phyloP scores from a whole-genome alignment of 2,329 filamentous ascomycete genomes.

The Bimuria novae-zelandiae region DNA sequence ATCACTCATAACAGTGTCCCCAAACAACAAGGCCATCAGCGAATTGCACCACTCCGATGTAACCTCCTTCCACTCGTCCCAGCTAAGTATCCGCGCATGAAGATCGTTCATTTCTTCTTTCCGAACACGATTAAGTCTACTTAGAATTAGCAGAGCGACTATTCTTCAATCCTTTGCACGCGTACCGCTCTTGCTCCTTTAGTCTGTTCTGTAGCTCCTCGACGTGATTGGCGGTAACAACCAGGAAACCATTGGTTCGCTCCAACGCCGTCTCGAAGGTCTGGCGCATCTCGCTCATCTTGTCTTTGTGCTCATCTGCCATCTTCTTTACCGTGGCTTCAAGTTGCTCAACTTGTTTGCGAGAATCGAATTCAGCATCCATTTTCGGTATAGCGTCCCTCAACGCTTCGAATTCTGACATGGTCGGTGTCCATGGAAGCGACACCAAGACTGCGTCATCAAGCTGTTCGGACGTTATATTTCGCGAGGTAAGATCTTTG shows the following conservation, averaged over 20 bases:
- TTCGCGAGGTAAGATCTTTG: background rate
- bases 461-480: background rate
- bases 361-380: background rate
- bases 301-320: background rate
- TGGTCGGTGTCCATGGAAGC: conserved; percentile 1
- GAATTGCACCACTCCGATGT: background rate
- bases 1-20: background rate
- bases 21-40: background rate
- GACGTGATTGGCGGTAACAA: background rate
- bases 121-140: background rate
- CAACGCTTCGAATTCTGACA: background rate
- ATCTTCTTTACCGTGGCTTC: background rate
- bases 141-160: background rate
- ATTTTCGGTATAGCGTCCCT: background rate
- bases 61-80: background rate
- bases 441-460: background rate
- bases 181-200: background rate
- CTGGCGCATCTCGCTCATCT: background rate
- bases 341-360: background rate
- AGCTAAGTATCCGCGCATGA: background rate
- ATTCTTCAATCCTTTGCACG: background rate
- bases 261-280: background rate
- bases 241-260: background rate
- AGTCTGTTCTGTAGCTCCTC: background rate
- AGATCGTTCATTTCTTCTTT: background rate